Evolutionary conservation across 805 yeast genomes (phyloP).

Genomic region (Wickerhamiella alocasiicola): DNA sequence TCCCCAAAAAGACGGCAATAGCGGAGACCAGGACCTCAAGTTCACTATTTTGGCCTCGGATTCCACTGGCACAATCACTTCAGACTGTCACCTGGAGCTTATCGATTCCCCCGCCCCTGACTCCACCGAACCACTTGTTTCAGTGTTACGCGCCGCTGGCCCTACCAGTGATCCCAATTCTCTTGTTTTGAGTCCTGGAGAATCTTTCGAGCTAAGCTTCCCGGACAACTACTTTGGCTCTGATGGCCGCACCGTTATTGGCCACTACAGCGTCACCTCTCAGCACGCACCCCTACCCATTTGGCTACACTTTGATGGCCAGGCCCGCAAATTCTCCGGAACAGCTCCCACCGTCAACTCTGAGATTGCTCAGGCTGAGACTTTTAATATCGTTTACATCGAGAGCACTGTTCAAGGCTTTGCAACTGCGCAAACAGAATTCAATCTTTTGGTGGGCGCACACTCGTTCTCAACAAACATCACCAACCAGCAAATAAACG

Average conservation of each 20-base stretch:
- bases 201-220: conserved; percentile 53
- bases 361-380: conserved; percentile 72
- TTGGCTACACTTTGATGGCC: conserved; percentile 65
- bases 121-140: conserved; percentile 32
- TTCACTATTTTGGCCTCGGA: conserved; percentile 58
- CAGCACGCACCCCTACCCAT: conserved; percentile 83
- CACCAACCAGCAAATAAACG: conserved; percentile 50
- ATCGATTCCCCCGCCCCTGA: conserved; percentile 42
- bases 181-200: conserved; percentile 59
- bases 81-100: conserved; percentile 49
- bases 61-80: conserved; percentile 34
- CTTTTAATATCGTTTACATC: conserved; percentile 56
- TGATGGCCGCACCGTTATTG: conserved; percentile 39
- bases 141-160: conserved; percentile 52
- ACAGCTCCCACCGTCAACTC: conserved; percentile 81
- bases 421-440: conserved; percentile 56
- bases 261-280: conserved; percentile 68
- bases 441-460: conserved; percentile 73
- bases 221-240: conserved; percentile 45
- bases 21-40: conserved; percentile 32
- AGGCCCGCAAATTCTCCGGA: conserved; percentile 60
- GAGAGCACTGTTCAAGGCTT: conserved; percentile 70
- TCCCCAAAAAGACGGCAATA: conserved; percentile 21
- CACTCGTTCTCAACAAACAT: conserved; percentile 63
- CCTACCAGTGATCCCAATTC: conserved; percentile 66